These are phyloP conservation scores for Pezicula radicicola DNA, from an alignment of 2,329 filamentous ascomycete species.

Conservation along the genomic window DNA sequence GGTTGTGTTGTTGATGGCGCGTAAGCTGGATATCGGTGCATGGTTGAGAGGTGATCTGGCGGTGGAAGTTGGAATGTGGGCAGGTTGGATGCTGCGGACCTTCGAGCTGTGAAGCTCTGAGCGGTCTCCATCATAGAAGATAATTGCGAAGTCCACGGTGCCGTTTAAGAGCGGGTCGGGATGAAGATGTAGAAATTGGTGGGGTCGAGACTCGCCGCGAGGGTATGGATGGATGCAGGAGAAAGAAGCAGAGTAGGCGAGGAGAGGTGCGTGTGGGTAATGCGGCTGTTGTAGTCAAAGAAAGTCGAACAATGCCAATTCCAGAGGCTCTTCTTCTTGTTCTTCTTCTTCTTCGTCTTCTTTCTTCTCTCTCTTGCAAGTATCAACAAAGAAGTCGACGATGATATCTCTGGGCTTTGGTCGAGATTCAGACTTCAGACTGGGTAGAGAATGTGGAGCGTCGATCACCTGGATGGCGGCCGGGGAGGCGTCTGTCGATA, in stretches of 20 bases:
- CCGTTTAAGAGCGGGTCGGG: background rate
- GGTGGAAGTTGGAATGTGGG: slow-evolving; percentile 69
- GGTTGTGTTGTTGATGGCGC: slow-evolving; percentile 38
- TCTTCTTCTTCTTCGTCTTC: too few species aligned
- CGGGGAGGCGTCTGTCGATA: slow-evolving; percentile 30
- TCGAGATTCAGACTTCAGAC: slow-evolving; percentile 14
- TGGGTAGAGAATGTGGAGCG: slow-evolving; percentile 31
- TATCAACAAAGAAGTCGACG: background rate
- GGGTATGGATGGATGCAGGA: background rate
- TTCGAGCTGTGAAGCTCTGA: slow-evolving; percentile 67
- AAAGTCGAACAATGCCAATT: background rate
- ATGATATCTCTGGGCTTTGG: background rate
- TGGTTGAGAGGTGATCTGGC: slow-evolving; percentile 47
- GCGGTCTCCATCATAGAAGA: slow-evolving; percentile 49
- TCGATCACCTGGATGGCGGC: slow-evolving; percentile 36
- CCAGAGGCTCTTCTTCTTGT: background rate
- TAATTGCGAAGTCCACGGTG: slow-evolving; percentile 24
- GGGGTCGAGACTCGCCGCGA: background rate
- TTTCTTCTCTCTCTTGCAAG: too few species aligned
- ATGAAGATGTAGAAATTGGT: background rate
- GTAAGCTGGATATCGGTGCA: slow-evolving; percentile 52
- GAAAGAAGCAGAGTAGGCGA: background rate
- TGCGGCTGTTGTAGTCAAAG: background rate
- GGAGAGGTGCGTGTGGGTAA: background rate
- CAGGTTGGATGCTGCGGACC: slow-evolving; percentile 66